Percentiles rank a stretch among this genome's conserved stretches.
phyloP scores from a whole-genome alignment of 306 rosid genomes.

The Malus fusca region DNA sequence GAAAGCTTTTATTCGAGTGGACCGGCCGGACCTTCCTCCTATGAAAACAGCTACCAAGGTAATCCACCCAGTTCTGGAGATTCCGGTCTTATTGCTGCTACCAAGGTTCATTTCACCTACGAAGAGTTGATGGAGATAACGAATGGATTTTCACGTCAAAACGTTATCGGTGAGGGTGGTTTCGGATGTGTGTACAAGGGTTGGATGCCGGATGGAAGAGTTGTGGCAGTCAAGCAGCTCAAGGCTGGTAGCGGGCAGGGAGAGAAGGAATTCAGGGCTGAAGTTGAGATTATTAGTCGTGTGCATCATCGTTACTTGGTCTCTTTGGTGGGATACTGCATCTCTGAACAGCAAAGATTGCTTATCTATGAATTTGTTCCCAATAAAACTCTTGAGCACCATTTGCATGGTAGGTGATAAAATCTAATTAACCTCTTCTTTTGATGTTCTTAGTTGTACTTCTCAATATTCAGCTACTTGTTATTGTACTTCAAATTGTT shows the following conservation, averaged over 20 bases:
- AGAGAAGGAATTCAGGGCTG: constrained; percentile 82
- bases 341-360: constrained; percentile 57
- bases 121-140: constrained; percentile 64
- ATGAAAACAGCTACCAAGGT: constrained; percentile 20
- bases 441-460: neutral
- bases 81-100: constrained; percentile 16
- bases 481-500: neutral
- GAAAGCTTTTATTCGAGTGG: constrained; percentile 30
- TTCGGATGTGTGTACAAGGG: constrained; percentile 86
- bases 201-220: constrained; percentile 53
- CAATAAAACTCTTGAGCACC: constrained; percentile 76
- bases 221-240: constrained; percentile 74
- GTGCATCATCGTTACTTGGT: constrained; percentile 89
- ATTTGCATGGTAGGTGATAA: constrained; percentile 59
- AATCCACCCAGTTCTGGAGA: constrained; percentile 30
- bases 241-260: constrained; percentile 96
- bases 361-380: constrained; percentile 89
- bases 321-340: constrained; percentile 78
- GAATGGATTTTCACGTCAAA: constrained; percentile 49
- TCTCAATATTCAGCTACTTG: neutral
- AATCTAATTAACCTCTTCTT: neutral
- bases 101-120: constrained; percentile 48
- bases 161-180: constrained; percentile 84
- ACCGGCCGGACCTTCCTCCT: constrained; percentile 9
- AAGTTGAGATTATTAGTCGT: constrained; percentile 81